These are phyloP conservation scores for Wallacemonas sp. DNA, from an alignment of 208 protist species.

Conservation along the genomic window DNA sequence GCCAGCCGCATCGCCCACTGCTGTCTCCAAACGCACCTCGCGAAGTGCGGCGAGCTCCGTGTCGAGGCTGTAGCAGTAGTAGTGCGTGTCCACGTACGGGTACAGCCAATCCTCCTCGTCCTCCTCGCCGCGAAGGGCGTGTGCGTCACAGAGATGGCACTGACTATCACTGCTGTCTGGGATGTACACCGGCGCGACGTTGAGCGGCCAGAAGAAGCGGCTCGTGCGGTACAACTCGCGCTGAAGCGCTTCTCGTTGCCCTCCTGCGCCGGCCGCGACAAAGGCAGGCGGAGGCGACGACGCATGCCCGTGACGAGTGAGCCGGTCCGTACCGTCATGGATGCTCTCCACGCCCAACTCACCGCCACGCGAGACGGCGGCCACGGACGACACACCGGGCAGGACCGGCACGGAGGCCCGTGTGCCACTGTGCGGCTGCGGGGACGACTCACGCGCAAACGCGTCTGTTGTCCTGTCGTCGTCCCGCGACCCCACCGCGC, in stretches of 20 bases:
- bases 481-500: too few species aligned
- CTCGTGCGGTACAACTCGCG: slow-evolving; percentile 8
- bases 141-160: slow-evolving; percentile 15
- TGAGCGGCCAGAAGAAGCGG: slow-evolving; percentile 36
- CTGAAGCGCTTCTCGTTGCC: neutral
- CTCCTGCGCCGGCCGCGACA: neutral
- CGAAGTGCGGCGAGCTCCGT: slow-evolving; percentile 29
- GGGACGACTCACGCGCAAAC: neutral
- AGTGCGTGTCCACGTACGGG: slow-evolving; percentile 30
- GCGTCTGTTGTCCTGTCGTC: too few species aligned
- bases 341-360: too few species aligned
- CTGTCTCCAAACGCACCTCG: slow-evolving; percentile 14
- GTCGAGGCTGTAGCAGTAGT: slow-evolving; percentile 35
- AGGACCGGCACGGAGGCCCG: neutral
- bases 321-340: too few species aligned
- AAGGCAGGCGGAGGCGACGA: neutral
- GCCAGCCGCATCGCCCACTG: neutral
- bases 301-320: too few species aligned
- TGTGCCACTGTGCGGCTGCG: slow-evolving; percentile 1
- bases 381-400: too few species aligned
- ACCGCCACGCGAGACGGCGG: too few species aligned
- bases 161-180: slow-evolving; percentile 12
- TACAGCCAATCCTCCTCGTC: slow-evolving; percentile 23
- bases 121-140: slow-evolving; percentile 12
- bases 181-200: slow-evolving; percentile 21